A percentile compares a stretch with the other conserved stretches of the same genome.
phyloP scores from a whole-genome alignment of 2,329 filamentous ascomycete genomes.

The Aspergillus hortae region DNA sequence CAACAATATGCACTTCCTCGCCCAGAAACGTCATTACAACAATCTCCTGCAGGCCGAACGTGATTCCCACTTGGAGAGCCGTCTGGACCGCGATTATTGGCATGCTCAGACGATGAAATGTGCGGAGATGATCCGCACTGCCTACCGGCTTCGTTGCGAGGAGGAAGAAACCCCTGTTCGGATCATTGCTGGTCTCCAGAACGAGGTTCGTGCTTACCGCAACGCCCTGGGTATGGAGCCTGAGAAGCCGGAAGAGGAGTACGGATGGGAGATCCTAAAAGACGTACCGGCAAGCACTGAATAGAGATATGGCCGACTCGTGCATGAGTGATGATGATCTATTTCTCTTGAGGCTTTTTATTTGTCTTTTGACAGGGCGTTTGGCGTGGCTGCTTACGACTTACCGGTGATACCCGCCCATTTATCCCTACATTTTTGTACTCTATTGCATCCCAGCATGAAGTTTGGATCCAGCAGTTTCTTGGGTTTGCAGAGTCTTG shows the following conservation, averaged over 20 bases:
- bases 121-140: slow-evolving; percentile 48
- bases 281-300: slow-evolving; percentile 35
- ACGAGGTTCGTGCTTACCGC: slow-evolving; percentile 47
- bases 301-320: slow-evolving; percentile 12
- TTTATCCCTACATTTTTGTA: slow-evolving; percentile 25
- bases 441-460: slow-evolving; percentile 21
- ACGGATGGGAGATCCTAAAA: slow-evolving; percentile 47
- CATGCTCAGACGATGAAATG: slow-evolving; percentile 46
- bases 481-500: slow-evolving; percentile 12
- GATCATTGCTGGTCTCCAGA: slow-evolving; percentile 45
- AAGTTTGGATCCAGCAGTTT: slow-evolving; percentile 26
- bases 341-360: slow-evolving; percentile 12
- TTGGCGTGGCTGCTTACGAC: slow-evolving; percentile 14
- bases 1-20: slow-evolving; percentile 46
- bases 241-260: slow-evolving; percentile 48
- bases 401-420: slow-evolving; percentile 22
- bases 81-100: slow-evolving; percentile 50
- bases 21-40: slow-evolving; percentile 48
- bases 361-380: slow-evolving; percentile 16
- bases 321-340: slow-evolving; percentile 19
- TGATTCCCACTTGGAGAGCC: slow-evolving; percentile 46
- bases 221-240: slow-evolving; percentile 47
- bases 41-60: slow-evolving; percentile 49
- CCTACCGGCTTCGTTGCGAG: slow-evolving; percentile 46
- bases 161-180: slow-evolving; percentile 45